These are phyloP conservation scores for Aureobasidium sp. DNA, from an alignment of 2,329 filamentous ascomycete genomes.

Conservation along the genomic window DNA sequence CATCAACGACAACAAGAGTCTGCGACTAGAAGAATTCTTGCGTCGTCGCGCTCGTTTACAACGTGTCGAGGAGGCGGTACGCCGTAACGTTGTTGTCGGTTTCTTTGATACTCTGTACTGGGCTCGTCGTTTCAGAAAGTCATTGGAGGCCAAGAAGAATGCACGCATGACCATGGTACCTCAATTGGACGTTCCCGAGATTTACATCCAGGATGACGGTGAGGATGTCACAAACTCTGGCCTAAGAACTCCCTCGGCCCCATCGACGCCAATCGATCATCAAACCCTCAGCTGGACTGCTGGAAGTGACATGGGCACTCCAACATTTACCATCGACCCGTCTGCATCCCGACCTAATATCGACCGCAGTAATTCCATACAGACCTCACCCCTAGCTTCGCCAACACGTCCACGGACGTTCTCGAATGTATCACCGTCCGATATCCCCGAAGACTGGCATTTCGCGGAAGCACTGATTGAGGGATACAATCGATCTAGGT, in stretches of 20 bases:
- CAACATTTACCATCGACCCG: slow-evolving; percentile 13
- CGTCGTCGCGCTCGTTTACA: slow-evolving; percentile 83
- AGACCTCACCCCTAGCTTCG: slow-evolving; percentile 18
- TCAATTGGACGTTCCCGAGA: slow-evolving; percentile 65
- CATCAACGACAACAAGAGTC: slow-evolving; percentile 93
- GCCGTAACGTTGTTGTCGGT: slow-evolving; percentile 78
- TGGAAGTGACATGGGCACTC: slow-evolving; percentile 20
- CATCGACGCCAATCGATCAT: slow-evolving; percentile 20
- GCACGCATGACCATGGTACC: slow-evolving; percentile 69
- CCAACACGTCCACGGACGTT: slow-evolving; percentile 14
- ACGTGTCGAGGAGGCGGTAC: slow-evolving; percentile 89
- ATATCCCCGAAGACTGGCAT: slow-evolving; percentile 11
- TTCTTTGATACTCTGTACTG: slow-evolving; percentile 96
- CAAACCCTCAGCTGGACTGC: slow-evolving; percentile 26
- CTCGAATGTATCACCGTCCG: background rate
- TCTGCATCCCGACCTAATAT: background rate
- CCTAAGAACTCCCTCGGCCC: slow-evolving; percentile 19
- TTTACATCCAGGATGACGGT: slow-evolving; percentile 75
- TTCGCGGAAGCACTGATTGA: slow-evolving; percentile 3
- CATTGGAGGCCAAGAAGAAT: slow-evolving; percentile 61
- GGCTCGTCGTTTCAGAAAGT: slow-evolving; percentile 70
- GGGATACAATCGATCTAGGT: slow-evolving; percentile 15
- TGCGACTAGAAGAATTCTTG: slow-evolving; percentile 82
- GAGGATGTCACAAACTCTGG: slow-evolving; percentile 21
- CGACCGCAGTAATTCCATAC: slow-evolving; percentile 21